A percentile compares a stretch with the other conserved stretches of the same genome.
These are phyloP conservation scores for Penicillium verrucosum DNA, from an alignment of 2,329 filamentous ascomycete genomes.

Conservation along the genomic window DNA sequence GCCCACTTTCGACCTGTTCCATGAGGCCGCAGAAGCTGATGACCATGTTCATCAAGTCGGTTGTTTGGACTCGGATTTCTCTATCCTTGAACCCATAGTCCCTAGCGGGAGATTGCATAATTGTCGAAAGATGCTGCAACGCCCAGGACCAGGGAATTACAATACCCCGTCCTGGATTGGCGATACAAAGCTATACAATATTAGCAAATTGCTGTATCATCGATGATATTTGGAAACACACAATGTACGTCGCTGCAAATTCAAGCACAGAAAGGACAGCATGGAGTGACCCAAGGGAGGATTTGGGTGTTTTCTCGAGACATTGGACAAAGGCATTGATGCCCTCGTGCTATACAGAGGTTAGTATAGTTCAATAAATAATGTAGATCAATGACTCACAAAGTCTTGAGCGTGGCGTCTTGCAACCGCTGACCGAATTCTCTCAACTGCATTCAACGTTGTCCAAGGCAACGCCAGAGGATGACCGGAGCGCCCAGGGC, in stretches of 20 bases:
- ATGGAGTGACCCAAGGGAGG: conserved; percentile 3
- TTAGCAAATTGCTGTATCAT: neutral
- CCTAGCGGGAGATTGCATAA: conserved; percentile 1
- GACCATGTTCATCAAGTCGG: neutral
- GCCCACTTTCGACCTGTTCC: conserved; percentile 2
- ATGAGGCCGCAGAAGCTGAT: conserved; percentile 4
- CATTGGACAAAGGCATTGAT: conserved; percentile 1
- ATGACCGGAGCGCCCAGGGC: neutral
- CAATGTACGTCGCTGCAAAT: conserved; percentile 10
- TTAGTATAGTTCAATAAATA: neutral
- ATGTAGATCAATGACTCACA: neutral
- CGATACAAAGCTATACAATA: conserved; percentile 6
- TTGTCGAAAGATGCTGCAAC: conserved; percentile 7
- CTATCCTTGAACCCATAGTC: neutral
- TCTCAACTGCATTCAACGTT: neutral
- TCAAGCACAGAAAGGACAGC: conserved; percentile 14
- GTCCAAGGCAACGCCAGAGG: neutral
- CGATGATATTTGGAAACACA: neutral
- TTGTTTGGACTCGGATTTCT: neutral
- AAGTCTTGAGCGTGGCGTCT: neutral
- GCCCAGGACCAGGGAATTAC: conserved; percentile 16
- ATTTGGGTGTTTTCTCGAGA: neutral
- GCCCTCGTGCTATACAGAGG: neutral
- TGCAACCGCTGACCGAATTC: neutral
- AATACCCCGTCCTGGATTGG: conserved; percentile 10